phyloP scores from a whole-genome alignment of 1,139 yeast genomes.

The Kazachstania sp. region DNA sequence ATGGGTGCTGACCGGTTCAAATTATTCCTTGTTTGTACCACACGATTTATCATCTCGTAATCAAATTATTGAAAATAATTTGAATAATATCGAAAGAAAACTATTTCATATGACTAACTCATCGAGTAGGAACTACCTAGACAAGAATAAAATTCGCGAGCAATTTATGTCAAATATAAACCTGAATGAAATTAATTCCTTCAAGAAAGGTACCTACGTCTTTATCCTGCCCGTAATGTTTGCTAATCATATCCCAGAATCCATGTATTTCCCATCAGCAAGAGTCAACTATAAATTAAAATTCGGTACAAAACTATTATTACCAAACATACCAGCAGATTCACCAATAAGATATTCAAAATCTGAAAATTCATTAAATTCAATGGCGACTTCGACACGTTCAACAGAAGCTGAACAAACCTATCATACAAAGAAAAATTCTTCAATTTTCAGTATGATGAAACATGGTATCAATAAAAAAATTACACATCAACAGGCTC shows the following conservation, averaged over 20 bases:
- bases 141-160: constrained; percentile 13
- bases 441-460: constrained; percentile 2
- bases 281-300: constrained; percentile 28
- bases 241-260: constrained; percentile 65
- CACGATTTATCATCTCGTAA: constrained; percentile 19
- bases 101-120: constrained; percentile 15
- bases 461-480: constrained; percentile 4
- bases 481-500: background rate
- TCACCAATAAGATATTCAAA: background rate
- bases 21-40: constrained; percentile 43
- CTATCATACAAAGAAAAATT: constrained; percentile 4
- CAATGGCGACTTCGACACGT: background rate
- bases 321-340: background rate
- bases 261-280: constrained; percentile 46
- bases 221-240: constrained; percentile 64
- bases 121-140: constrained; percentile 16
- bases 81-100: constrained; percentile 8
- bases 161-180: constrained; percentile 11
- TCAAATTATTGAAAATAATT: constrained; percentile 23
- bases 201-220: constrained; percentile 63
- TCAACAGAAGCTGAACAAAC: constrained; percentile 7
- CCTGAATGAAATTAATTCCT: constrained; percentile 3
- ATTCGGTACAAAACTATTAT: constrained; percentile 15
- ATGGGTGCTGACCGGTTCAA: constrained; percentile 40
- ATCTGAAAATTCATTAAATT: background rate